Percentiles rank a stretch among this genome's conserved stretches.
Evolutionary conservation across 495 filamentous ascomycete genomes (phyloP).

Genomic region (Penicillium waksmanii): DNA sequence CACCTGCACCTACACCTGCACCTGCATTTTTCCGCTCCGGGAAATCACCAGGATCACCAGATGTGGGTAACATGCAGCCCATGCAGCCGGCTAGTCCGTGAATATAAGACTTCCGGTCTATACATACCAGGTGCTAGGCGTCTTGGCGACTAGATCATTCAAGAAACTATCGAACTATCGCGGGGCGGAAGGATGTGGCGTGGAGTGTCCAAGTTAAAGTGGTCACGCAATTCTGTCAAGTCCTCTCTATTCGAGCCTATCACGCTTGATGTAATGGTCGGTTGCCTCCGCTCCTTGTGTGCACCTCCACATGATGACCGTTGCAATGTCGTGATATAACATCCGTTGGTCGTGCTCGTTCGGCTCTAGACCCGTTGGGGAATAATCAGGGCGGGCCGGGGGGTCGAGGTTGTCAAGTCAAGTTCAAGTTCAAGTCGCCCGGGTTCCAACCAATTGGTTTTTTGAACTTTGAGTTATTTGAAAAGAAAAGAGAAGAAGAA

Average conservation of each 20-base stretch:
- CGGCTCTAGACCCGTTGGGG: slow-evolving; percentile 3
- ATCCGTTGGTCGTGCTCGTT: slow-evolving; percentile 22
- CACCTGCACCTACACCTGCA: not conserved
- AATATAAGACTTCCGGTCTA: not conserved
- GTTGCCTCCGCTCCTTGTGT: not conserved
- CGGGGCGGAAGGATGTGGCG: not conserved
- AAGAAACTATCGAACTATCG: not conserved
- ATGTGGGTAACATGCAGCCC: not conserved
- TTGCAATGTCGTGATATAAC: slow-evolving; percentile 24
- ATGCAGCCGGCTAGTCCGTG: not conserved
- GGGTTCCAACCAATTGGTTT: too few species aligned
- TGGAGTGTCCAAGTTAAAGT: not conserved
- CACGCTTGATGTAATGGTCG: not conserved
- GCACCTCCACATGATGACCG: slow-evolving; percentile 7
- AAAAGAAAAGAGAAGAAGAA: too few species aligned
- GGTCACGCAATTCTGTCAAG: slow-evolving; percentile 6
- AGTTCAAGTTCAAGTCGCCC: too few species aligned
- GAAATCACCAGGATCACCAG: not conserved
- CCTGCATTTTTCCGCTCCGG: not conserved
- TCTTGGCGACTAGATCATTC: too few species aligned
- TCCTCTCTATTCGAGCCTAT: slow-evolving; percentile 8
- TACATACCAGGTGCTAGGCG: too few species aligned
- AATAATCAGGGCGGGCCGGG: slow-evolving; percentile 3
- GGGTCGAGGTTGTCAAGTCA: not conserved
- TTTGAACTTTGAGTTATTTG: too few species aligned